phyloP scores from a whole-genome alignment of 2,329 filamentous ascomycete genomes.

The Fusarium musae region DNA sequence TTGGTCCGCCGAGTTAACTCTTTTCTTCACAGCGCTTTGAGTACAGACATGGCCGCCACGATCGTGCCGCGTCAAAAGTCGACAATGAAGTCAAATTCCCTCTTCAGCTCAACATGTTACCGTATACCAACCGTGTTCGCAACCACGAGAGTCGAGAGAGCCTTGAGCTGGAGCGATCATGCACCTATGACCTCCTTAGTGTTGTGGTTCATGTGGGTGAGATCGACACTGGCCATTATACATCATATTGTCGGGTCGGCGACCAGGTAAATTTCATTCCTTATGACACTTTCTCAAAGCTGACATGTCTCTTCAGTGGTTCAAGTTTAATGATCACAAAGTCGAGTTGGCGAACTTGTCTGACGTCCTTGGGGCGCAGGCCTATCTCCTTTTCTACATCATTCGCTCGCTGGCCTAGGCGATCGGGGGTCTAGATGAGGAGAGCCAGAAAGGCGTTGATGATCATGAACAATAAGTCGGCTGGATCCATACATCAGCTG shows the following conservation, averaged over 20 bases:
- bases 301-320: constrained; percentile 72
- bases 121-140: constrained; percentile 80
- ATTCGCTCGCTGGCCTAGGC: constrained; percentile 67
- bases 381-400: constrained; percentile 91
- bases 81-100: constrained; percentile 89
- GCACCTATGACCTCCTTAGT: constrained; percentile 86
- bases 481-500: neutral
- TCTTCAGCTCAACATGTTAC: constrained; percentile 86
- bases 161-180: constrained; percentile 70
- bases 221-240: constrained; percentile 91
- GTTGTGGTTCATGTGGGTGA: constrained; percentile 95
- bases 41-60: constrained; percentile 72
- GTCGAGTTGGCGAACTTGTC: constrained; percentile 85
- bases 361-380: constrained; percentile 86
- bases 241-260: constrained; percentile 86
- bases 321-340: constrained; percentile 94
- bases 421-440: neutral
- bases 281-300: neutral
- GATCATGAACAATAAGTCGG: constrained; percentile 10
- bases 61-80: constrained; percentile 83
- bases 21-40: constrained; percentile 69
- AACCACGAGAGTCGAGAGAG: constrained; percentile 62
- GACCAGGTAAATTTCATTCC: constrained; percentile 62
- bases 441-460: constrained; percentile 20
- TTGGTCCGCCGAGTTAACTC: constrained; percentile 3